Base-by-base conservation (phyloP, 208 protist species). In the Leishmania gerbilli region DNA sequence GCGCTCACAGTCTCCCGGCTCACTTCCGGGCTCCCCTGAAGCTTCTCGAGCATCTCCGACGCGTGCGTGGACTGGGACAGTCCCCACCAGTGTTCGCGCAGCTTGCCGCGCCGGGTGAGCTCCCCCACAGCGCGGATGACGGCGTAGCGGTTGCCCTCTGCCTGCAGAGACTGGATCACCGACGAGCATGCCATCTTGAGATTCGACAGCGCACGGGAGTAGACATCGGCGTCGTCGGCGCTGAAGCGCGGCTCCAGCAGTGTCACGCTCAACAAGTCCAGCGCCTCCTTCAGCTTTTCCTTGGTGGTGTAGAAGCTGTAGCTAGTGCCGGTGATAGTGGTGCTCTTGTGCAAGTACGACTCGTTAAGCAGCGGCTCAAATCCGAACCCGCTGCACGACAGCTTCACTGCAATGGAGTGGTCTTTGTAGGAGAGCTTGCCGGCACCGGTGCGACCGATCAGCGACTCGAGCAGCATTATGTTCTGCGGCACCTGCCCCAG, bases 291-390 rank as follows among this genome's bases (percentile, higher is more conserved):
- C 64, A 97, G 87, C 86, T 95, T 95, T 83, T 93, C 92, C 77
- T 88, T 91, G 2, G 93, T 97, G 5, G 95, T 96, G 87, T 96
- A 97, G 79, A 98, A 98, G 42, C 92, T 89, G 80, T 90, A 96
- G 45, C 80, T 77, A 21, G 88, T 93, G 64, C 95, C 95, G 55
- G 85, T 84, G 51, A 97, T 90, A 84, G 89, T 90, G 64, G 80
- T 84, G 72, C 84, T 86, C 58, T 83, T 87, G 64, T 77, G 74
- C 79, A 79, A 74, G 84, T 95, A 96, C 40, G 92, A 95, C 81
- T 95, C 88, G 67, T 95, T 96, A 55, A 96, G 84, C 53, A 91
- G 53, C 21, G 91, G 88, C 19, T 84, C 77, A 88, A 96, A 96
- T 65, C 76, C 75, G 84, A 98, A 98, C 74, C 95, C 95, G 37